Evolutionary conservation across 1,139 yeast species (phyloP).

Genomic region (Suhomyces wounanorum): DNA sequence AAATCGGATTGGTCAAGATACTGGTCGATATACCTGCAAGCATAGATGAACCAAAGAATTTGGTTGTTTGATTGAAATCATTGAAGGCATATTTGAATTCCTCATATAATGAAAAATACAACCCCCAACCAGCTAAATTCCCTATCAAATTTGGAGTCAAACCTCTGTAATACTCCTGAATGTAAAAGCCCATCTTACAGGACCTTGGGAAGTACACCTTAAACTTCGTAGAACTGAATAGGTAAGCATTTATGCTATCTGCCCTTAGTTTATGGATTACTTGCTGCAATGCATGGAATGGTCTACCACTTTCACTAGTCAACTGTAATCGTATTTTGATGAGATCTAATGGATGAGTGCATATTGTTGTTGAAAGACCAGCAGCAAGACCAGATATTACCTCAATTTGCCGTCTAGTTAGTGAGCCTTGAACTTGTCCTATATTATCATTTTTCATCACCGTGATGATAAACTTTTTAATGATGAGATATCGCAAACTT

Average conservation of each 20-base stretch:
- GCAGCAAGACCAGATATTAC: constrained; percentile 78
- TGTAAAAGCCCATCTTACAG: neutral
- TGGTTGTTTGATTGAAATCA: constrained; percentile 25
- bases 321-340: constrained; percentile 79
- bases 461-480: neutral
- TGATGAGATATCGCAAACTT: constrained; percentile 2
- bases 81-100: constrained; percentile 45
- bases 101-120: constrained; percentile 76
- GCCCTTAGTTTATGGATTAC: constrained; percentile 22
- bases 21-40: constrained; percentile 77
- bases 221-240: neutral
- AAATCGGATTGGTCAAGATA: constrained; percentile 81
- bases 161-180: constrained; percentile 64
- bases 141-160: constrained; percentile 79
- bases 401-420: constrained; percentile 43
- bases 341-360: constrained; percentile 88
- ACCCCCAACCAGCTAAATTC: constrained; percentile 84
- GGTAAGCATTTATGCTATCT: constrained; percentile 14
- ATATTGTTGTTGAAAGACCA: constrained; percentile 75
- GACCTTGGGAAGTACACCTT: neutral
- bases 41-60: constrained; percentile 40
- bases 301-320: constrained; percentile 8
- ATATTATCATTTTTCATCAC: neutral
- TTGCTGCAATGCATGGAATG: constrained; percentile 20
- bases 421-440: neutral